A percentile compares a stretch with the other conserved stretches of the same genome.
Evolutionary conservation across 2,329 filamentous ascomycete species (phyloP).

Genomic region (Xylariales sp.): DNA sequence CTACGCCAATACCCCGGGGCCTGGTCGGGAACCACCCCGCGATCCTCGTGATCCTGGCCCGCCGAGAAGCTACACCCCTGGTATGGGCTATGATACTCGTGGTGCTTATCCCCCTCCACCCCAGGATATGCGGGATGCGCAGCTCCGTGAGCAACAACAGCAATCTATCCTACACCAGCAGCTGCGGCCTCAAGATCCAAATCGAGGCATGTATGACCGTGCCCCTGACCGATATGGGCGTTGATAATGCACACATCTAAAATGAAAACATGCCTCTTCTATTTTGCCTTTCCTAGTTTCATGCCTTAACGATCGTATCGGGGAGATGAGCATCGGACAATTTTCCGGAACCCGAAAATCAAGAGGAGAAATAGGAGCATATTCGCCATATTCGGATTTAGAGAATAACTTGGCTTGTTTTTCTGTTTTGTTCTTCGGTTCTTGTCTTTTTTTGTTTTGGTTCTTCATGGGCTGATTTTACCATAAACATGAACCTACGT

Average conservation of each 20-base stretch:
- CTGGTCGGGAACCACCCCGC: too few relatives aligned
- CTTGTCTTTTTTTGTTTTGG: too few relatives aligned
- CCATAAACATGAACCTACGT: too few relatives aligned
- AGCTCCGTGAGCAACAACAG: slow-evolving; percentile 29
- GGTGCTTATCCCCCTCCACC: slow-evolving; percentile 32
- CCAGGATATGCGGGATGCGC: slow-evolving; percentile 25
- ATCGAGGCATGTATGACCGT: slow-evolving; percentile 30
- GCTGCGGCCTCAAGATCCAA: slow-evolving; percentile 35
- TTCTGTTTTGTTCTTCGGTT: too few relatives aligned
- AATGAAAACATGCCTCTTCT: too few relatives aligned
- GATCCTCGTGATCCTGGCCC: slow-evolving; percentile 39
- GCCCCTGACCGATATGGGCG: slow-evolving; percentile 40
- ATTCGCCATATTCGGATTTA: too few relatives aligned
- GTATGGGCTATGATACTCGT: slow-evolving; percentile 34
- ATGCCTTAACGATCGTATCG: not conserved
- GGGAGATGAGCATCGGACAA: not conserved
- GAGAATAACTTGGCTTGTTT: too few relatives aligned
- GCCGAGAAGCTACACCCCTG: slow-evolving; percentile 42
- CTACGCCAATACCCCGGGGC: slow-evolving; percentile 38
- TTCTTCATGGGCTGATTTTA: too few relatives aligned
- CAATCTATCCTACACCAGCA: slow-evolving; percentile 33
- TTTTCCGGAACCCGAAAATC: too few relatives aligned
- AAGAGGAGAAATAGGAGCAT: too few relatives aligned
- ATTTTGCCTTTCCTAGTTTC: too few relatives aligned
- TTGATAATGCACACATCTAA: slow-evolving; percentile 21